These are phyloP conservation scores for Pichia nakasei DNA, from an alignment of 805 yeast genomes.

Conservation along the genomic window DNA sequence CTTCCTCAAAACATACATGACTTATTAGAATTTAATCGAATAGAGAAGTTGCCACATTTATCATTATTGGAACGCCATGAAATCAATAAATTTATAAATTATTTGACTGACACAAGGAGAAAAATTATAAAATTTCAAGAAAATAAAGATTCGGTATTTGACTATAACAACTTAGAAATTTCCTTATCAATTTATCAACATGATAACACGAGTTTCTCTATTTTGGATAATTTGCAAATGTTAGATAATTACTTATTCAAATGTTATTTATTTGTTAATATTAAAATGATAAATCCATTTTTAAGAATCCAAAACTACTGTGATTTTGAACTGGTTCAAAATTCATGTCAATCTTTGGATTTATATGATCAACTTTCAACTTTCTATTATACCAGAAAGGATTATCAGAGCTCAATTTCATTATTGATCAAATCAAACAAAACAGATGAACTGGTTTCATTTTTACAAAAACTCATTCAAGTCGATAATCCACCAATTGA, in stretches of 20 bases:
- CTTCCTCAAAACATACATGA: slow-evolving; percentile 30
- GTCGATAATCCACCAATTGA: slow-evolving; percentile 34
- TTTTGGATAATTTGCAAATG: slow-evolving; percentile 29
- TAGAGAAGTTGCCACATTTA: neutral
- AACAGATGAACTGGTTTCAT: slow-evolving; percentile 17
- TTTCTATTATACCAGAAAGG: slow-evolving; percentile 55
- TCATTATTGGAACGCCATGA: neutral
- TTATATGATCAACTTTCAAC: slow-evolving; percentile 66
- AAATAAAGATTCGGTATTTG: slow-evolving; percentile 25
- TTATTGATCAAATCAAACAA: slow-evolving; percentile 36
- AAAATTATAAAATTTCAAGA: slow-evolving; percentile 35
- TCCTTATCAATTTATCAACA: slow-evolving; percentile 31
- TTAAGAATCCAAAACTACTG: slow-evolving; percentile 70
- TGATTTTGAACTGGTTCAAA: slow-evolving; percentile 52
- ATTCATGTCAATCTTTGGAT: slow-evolving; percentile 37
- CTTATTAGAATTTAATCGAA: neutral
- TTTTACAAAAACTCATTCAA: slow-evolving; percentile 42
- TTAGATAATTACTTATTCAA: slow-evolving; percentile 76
- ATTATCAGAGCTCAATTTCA: slow-evolving; percentile 60
- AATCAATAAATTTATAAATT: slow-evolving; percentile 33
- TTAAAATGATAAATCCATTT: slow-evolving; percentile 73
- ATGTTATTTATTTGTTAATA: slow-evolving; percentile 61
- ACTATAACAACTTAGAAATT: slow-evolving; percentile 41
- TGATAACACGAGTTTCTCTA: slow-evolving; percentile 8
- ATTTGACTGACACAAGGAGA: slow-evolving; percentile 45